phyloP scores from a whole-genome alignment of 2,329 filamentous ascomycete species.

The Alternaria viburni region DNA sequence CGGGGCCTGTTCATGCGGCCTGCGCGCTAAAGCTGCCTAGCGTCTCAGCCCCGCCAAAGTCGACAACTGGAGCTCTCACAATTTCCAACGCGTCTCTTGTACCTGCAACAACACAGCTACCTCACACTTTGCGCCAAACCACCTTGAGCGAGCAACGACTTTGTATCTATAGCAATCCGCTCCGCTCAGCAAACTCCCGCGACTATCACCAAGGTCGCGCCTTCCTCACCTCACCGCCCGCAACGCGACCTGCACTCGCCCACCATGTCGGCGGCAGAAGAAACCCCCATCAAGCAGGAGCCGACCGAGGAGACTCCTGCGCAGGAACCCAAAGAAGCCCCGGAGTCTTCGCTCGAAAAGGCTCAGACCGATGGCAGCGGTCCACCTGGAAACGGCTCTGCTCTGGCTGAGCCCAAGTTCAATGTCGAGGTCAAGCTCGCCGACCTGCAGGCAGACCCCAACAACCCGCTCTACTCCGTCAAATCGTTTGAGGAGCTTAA shows the following conservation, averaged over 20 bases:
- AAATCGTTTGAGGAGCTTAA: conserved; percentile 84
- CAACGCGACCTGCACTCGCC: conserved; percentile 4
- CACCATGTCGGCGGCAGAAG: conserved; percentile 20
- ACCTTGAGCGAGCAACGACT: neutral
- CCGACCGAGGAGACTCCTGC: conserved; percentile 17
- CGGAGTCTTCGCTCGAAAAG: conserved; percentile 14
- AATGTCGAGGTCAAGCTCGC: conserved; percentile 92
- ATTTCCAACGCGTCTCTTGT: conserved; percentile 10
- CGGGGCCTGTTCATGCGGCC: conserved; percentile 26
- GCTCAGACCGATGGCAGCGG: conserved; percentile 57
- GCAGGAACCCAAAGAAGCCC: neutral
- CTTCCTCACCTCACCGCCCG: neutral
- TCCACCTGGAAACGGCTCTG: conserved; percentile 47
- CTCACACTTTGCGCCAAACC: neutral
- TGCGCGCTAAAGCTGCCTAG: conserved; percentile 33
- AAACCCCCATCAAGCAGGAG: conserved; percentile 16
- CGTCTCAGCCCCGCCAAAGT: conserved; percentile 29
- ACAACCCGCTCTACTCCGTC: conserved; percentile 86
- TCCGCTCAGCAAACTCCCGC: neutral
- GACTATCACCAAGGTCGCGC: neutral
- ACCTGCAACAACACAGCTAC: neutral
- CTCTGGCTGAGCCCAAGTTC: conserved; percentile 74
- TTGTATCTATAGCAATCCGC: neutral
- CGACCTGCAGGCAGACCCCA: conserved; percentile 83
- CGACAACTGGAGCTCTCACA: conserved; percentile 30